Conservation (phyloP, 78 protist species). For the Cavenderia fasciculata region DNA sequence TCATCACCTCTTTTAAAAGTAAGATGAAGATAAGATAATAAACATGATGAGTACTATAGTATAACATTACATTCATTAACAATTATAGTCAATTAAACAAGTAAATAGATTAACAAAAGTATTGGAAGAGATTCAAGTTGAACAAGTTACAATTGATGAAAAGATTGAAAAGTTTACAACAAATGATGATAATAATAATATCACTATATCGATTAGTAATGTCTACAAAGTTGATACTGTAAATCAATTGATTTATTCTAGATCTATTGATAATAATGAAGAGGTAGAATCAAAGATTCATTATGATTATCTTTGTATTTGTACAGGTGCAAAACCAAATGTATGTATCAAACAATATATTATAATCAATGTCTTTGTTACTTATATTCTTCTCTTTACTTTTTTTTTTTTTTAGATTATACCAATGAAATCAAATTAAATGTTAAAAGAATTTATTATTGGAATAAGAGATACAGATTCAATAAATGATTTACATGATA, state of each 20-base stretch:
- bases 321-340: slow-evolving; percentile 70
- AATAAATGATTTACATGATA: slow-evolving; percentile 17
- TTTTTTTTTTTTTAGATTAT: too few species aligned
- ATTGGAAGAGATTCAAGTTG: slow-evolving; percentile 71
- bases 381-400: too few species aligned
- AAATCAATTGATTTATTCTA: neutral
- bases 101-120: slow-evolving; percentile 45
- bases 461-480: slow-evolving; percentile 81
- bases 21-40: neutral
- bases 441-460: slow-evolving; percentile 21
- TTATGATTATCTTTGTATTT: slow-evolving; percentile 40
- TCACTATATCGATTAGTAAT: neutral
- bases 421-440: neutral
- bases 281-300: neutral
- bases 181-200: neutral
- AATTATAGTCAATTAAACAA: slow-evolving; percentile 31
- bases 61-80: neutral
- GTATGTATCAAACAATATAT: neutral
- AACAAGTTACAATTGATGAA: slow-evolving; percentile 13
- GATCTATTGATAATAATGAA: slow-evolving; percentile 7
- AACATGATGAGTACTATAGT: neutral
- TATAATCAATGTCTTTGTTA: neutral
- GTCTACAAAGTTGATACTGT: neutral
- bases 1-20: slow-evolving; percentile 59
- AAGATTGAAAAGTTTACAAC: neutral